A percentile compares a stretch with the other conserved stretches of the same genome.
These are phyloP conservation scores for Saccharomycopsis phalli DNA, from an alignment of 1,139 yeast genomes.

Conservation along the genomic window DNA sequence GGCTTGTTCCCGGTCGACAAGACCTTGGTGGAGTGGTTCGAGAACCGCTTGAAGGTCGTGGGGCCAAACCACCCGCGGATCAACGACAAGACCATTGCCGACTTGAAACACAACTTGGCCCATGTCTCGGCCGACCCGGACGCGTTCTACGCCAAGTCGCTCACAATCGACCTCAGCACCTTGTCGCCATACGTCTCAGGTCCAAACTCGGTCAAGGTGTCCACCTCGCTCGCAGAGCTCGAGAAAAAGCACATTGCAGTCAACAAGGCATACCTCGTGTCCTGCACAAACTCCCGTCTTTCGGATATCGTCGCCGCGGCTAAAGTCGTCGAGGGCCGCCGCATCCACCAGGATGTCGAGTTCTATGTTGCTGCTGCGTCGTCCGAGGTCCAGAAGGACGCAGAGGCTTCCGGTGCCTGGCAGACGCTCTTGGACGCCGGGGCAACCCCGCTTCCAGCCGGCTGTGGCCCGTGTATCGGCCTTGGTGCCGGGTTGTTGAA, in stretches of 20 bases:
- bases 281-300: conserved; percentile 92
- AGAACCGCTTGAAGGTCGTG: conserved; percentile 51
- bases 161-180: conserved; percentile 72
- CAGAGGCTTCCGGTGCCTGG: conserved; percentile 91
- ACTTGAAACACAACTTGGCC: conserved; percentile 35
- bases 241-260: conserved; percentile 66
- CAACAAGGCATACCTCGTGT: conserved; percentile 93
- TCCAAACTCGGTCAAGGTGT: conserved; percentile 91
- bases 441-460: conserved; percentile 91
- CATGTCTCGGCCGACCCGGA: conserved; percentile 52
- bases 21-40: conserved; percentile 68
- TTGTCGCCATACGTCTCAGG: conserved; percentile 91
- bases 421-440: conserved; percentile 83
- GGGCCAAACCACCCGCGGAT: conserved; percentile 78
- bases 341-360: conserved; percentile 82
- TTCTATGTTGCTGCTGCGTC: conserved; percentile 98
- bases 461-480: conserved; percentile 99
- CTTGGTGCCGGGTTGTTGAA: conserved; percentile 87
- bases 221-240: conserved; percentile 68
- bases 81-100: conserved; percentile 47
- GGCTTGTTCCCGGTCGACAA: conserved; percentile 94
- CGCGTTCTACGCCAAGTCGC: conserved; percentile 80
- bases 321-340: conserved; percentile 65
- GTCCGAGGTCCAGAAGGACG: conserved; percentile 83
- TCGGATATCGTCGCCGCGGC: conserved; percentile 96